Evolutionary conservation across 2,329 filamentous ascomycete genomes (phyloP), one percentile per base, ranked within the genome.

Genomic region (Aspergillus fumigatiaffinis): DNA sequence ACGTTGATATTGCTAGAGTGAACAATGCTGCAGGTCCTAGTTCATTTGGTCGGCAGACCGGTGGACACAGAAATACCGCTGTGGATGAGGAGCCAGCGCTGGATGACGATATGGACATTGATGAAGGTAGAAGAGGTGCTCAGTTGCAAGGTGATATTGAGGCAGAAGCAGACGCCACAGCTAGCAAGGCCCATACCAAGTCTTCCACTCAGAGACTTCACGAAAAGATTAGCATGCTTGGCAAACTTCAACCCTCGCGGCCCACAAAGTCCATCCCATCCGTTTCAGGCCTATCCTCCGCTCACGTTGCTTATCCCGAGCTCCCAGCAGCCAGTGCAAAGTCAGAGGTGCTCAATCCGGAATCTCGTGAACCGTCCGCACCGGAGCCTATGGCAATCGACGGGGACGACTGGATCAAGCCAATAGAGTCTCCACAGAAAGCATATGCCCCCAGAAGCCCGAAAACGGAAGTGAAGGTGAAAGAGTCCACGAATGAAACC

Each of bases 161-260:
- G 25, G 76, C 78, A 1, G 80, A 81, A 42, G 72, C 72, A 8
- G 76, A 80, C 17, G 72, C 75, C 1, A 82, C 82, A 47, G 79
- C 80, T 29, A 80, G 82, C 5, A 83, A 81, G 63, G 73, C 82
- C 2, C 88, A 93, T 68, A 91, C 87, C 74, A 95, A 95, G 72
- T 92, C 91, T 0, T 95, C 94, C n/a, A 96, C 94, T 0, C 92
- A 97, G 72, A 83, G 90, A 47, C 80, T 99, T 17, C 92, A 96
- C 63, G 93, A 97, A 67, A 91, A 92, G 66, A 97, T 99, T 66
- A 96, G 87, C 60, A 84, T 87, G 80, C 80, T 89, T 42, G 83
- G 83, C 38, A 80, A 87, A 73, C 76, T 82, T 59, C 77, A 79
- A 53, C 70, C 79, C 64, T 69, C 75, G 41, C 70, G 78, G 49